These are phyloP conservation scores for Russula sp. DNA, from an alignment of 768 basidiomycete genomes.

Conservation along the genomic window DNA sequence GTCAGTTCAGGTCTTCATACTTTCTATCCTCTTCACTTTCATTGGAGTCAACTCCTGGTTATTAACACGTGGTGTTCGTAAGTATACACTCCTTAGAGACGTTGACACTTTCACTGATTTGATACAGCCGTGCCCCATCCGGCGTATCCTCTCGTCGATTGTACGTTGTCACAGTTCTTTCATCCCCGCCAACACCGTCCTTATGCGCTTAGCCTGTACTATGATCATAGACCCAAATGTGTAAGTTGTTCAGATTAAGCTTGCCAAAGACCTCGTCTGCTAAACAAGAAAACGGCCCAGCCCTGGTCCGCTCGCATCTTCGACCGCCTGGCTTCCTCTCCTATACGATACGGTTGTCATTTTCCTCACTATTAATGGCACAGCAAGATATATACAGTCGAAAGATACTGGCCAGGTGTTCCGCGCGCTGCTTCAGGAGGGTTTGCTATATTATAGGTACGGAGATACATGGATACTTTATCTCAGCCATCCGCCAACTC, in stretches of 20 bases:
- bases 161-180: not conserved
- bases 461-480: not conserved
- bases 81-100: constrained; percentile 19
- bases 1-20: constrained; percentile 27
- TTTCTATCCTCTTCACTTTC: constrained; percentile 34
- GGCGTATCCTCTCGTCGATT: not conserved
- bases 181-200: not conserved
- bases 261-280: not conserved
- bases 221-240: constrained; percentile 31
- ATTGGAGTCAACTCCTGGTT: constrained; percentile 48
- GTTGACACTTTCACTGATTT: not conserved
- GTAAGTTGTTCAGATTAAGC: constrained; percentile 20
- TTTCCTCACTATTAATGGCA: constrained; percentile 29
- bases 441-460: constrained; percentile 15
- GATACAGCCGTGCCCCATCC: constrained; percentile 2
- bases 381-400: constrained; percentile 11
- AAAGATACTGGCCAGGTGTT: constrained; percentile 4
- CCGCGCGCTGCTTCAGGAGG: constrained; percentile 8
- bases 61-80: constrained; percentile 44
- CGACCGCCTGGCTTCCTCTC: constrained; percentile 37
- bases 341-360: constrained; percentile 35
- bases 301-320: constrained; percentile 25
- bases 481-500: not conserved
- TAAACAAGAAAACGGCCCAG: constrained; percentile 10
- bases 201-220: constrained; percentile 31